Evolutionary conservation across 768 basidiomycete genomes (phyloP).

Genomic region (Panellus pusillus): DNA sequence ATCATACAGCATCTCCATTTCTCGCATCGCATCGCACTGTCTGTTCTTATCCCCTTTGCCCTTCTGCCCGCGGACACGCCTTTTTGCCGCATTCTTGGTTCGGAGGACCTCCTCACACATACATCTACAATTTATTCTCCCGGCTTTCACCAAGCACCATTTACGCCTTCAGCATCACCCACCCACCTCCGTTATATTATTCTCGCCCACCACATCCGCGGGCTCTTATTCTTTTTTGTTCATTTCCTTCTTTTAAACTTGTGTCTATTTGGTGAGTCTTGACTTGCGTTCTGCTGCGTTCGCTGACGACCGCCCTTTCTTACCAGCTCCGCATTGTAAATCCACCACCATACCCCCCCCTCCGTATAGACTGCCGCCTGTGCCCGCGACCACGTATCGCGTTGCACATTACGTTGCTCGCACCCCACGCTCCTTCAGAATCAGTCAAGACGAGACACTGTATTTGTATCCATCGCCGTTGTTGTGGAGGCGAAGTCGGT

Average conservation of each 20-base stretch:
- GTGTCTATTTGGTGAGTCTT: no score
- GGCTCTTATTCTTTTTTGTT: background rate
- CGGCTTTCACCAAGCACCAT: background rate
- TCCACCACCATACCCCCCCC: no score
- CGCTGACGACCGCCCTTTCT: no score
- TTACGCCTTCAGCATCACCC: background rate
- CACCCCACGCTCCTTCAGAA: no score
- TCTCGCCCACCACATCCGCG: background rate
- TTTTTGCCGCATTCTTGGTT: background rate
- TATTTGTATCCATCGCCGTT: no score
- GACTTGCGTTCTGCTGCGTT: no score
- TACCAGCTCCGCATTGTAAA: no score
- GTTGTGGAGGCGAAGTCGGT: no score
- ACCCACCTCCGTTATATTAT: slow-evolving; percentile 1
- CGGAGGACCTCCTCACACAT: background rate
- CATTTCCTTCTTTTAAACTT: background rate
- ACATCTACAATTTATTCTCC: background rate
- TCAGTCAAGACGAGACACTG: no score
- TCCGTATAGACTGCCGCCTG: no score
- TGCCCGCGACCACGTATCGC: no score
- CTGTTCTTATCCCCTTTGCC: background rate
- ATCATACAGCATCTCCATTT: slow-evolving; percentile 6
- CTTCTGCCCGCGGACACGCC: background rate
- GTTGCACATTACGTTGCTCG: no score
- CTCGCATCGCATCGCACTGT: slow-evolving; percentile 16